Percentiles rank a stretch among this genome's conserved stretches.
Evolutionary conservation across 331 rosid species (phyloP).

Genomic region (Quercus tomentella): DNA sequence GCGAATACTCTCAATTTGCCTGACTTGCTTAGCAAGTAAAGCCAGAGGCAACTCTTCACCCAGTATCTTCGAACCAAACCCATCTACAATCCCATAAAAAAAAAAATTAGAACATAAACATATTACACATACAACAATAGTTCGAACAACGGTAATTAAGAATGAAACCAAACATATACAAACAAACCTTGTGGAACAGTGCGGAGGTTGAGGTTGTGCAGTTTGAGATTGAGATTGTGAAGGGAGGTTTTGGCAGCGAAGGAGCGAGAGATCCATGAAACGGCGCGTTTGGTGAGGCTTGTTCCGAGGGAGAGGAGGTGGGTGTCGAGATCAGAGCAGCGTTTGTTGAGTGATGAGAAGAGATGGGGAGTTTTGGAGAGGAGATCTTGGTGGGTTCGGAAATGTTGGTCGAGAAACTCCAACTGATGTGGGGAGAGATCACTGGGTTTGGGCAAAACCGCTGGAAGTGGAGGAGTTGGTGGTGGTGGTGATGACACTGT

Average conservation of each 20-base stretch:
- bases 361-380: slow-evolving; percentile 28
- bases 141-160: not conserved
- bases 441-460: slow-evolving; percentile 13
- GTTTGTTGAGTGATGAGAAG: slow-evolving; percentile 24
- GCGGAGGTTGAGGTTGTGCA: slow-evolving; percentile 50
- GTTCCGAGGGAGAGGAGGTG: slow-evolving; percentile 18
- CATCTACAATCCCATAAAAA: slow-evolving; percentile 21
- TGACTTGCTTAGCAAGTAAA: slow-evolving; percentile 41
- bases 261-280: slow-evolving; percentile 60
- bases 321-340: slow-evolving; percentile 38
- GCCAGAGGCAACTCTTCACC: slow-evolving; percentile 39
- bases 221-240: slow-evolving; percentile 25
- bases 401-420: slow-evolving; percentile 46
- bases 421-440: slow-evolving; percentile 43
- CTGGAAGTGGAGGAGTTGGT: not conserved
- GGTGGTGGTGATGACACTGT: not conserved
- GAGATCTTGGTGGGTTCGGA: slow-evolving; percentile 39
- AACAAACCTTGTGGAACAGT: slow-evolving; percentile 42
- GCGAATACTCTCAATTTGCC: slow-evolving; percentile 42
- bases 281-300: slow-evolving; percentile 31
- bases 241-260: slow-evolving; percentile 35
- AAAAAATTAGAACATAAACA: not conserved
- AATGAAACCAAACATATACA: not conserved
- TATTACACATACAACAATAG: too few relatives aligned
- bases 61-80: slow-evolving; percentile 47